phyloP scores from a whole-genome alignment of 768 basidiomycete genomes.

The Sistotremastrum niveocremeum region DNA sequence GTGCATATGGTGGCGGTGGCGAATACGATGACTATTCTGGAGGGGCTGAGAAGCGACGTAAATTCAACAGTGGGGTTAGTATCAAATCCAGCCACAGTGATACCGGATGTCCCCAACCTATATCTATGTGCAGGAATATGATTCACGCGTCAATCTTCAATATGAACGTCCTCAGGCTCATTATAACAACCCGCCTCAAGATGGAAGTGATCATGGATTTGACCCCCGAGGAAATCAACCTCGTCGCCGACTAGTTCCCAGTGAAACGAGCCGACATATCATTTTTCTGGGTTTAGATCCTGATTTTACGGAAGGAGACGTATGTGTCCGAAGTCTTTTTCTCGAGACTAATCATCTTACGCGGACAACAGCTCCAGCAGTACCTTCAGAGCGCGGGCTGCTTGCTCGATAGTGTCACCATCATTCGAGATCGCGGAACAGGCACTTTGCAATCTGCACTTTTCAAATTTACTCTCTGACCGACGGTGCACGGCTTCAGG shows the following conservation, averaged over 20 bases:
- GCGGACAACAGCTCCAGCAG: slow-evolving; percentile 53
- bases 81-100: not conserved
- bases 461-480: slow-evolving; percentile 62
- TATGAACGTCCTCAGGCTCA: not conserved
- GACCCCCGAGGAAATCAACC: slow-evolving; percentile 5
- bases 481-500: slow-evolving; percentile 65
- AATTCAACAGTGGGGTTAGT: slow-evolving; percentile 64
- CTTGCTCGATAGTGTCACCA: slow-evolving; percentile 77
- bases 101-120: slow-evolving; percentile 3
- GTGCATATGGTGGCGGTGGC: slow-evolving; percentile 35
- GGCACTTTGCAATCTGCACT: slow-evolving; percentile 83
- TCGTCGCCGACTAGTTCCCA: slow-evolving; percentile 48
- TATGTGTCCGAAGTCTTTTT: slow-evolving; percentile 34
- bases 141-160: slow-evolving; percentile 18
- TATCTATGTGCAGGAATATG: slow-evolving; percentile 32
- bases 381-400: slow-evolving; percentile 61
- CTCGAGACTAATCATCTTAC: slow-evolving; percentile 13
- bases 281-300: slow-evolving; percentile 91
- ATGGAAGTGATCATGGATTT: slow-evolving; percentile 11
- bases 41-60: slow-evolving; percentile 60
- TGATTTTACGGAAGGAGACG: slow-evolving; percentile 88
- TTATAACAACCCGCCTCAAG: not conserved
- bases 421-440: slow-evolving; percentile 93
- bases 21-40: slow-evolving; percentile 54
- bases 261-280: slow-evolving; percentile 83